A percentile compares a stretch with the other conserved stretches of the same genome.
Evolutionary conservation across 768 basidiomycete species (phyloP).

Genomic region (Tylopilus sp.): DNA sequence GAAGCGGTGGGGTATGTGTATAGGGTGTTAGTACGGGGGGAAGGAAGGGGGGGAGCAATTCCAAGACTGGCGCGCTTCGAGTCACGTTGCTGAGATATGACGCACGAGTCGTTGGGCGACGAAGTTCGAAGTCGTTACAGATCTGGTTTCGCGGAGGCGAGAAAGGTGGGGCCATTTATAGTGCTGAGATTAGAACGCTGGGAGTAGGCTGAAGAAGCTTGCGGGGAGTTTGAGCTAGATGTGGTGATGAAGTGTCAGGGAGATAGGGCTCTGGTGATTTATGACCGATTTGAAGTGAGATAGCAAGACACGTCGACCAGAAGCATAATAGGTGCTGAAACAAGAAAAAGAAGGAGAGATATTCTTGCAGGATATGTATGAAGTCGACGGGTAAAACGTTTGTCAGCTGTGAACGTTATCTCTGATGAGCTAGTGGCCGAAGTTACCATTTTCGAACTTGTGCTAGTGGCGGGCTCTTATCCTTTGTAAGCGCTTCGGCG

Average conservation of each 20-base stretch:
- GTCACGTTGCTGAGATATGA: background rate
- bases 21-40: background rate
- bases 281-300: background rate
- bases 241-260: background rate
- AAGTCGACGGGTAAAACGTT: slow-evolving; percentile 1
- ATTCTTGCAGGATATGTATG: background rate
- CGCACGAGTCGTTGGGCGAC: background rate
- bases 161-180: background rate
- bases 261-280: background rate
- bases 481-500: background rate
- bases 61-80: background rate
- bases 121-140: background rate
- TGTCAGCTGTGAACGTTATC: slow-evolving; percentile 18
- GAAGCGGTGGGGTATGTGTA: background rate
- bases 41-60: background rate
- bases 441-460: background rate
- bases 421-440: background rate
- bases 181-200: background rate
- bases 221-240: background rate
- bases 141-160: background rate
- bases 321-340: background rate
- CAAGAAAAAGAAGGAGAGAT: background rate
- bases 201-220: background rate
- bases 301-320: background rate
- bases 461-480: background rate